Base-by-base conservation (phyloP, 768 basidiomycete genomes). In the Fistulinella prunicolor region DNA sequence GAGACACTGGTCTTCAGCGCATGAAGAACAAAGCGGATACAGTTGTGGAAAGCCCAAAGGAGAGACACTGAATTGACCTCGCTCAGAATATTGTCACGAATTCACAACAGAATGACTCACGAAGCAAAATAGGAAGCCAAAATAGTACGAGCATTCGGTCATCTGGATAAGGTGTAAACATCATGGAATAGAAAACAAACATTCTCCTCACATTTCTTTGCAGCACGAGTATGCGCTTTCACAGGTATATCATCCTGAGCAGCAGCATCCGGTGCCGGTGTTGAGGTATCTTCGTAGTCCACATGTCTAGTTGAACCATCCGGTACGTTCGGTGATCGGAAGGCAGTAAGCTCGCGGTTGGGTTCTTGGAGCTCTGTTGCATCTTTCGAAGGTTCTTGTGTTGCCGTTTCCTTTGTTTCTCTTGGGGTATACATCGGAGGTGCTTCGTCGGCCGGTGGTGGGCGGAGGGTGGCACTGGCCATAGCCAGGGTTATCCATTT, bases 101-200 rank as follows among this genome's bases (percentile, higher is more conserved):
- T 38, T 14, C 12, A 39, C 6, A 37, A 9, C 16, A 38, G 17
- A 45, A 24, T 26, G 9, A 81, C 88, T 72, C 58, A 92, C 89
- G 67, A 50, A 91, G 66, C 9, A 93, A 73, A 59, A 92, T 88
- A 16, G 89, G 89, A 57, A 93, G 73, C 89, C 89, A 93, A 73
- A 93, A 93, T 35, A 86, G 62, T 29, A 89, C 60, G 38, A 93
- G 78, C 89, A 93, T 93, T 35, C 82, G 83, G 63, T 93, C 89
- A 68, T 85, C 88, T 90, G 49, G 16, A 51, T 13, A 57, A 12
- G 49, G 23, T 44, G 44, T 46, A 21, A 61, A 22, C 20, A 47
- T 9, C 12, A 26, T 20, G 4, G 4, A 16, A 23, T 47, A 24
- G 32, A 26, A 35, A 24, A 16, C 2, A 29, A n/a, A 32, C 19